Evolutionary conservation across 768 basidiomycete genomes (phyloP).

Genomic region (Postia placenta): DNA sequence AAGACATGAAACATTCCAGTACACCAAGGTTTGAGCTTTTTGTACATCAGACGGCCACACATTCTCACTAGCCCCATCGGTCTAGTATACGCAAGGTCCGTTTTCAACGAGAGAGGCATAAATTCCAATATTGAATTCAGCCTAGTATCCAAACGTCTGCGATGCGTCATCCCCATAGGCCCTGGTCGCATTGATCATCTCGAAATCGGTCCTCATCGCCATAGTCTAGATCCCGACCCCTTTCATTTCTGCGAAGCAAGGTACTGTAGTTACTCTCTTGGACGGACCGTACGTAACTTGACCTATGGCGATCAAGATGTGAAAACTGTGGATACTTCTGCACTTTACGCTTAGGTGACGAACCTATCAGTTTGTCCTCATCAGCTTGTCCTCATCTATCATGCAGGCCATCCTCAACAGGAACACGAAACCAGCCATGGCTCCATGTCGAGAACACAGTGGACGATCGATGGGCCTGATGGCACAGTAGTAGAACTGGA

Average conservation of each 20-base stretch:
- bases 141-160: constrained; percentile 44
- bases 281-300: no score
- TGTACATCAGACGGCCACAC: no score
- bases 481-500: constrained; percentile 45
- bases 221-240: constrained; percentile 36
- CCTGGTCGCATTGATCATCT: constrained; percentile 35
- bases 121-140: background rate
- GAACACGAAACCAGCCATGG: constrained; percentile 62
- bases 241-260: constrained; percentile 51
- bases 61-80: no score
- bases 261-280: constrained; percentile 24
- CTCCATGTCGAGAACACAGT: constrained; percentile 52
- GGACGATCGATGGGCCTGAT: constrained; percentile 50
- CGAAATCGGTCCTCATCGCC: constrained; percentile 37
- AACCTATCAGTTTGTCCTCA: background rate
- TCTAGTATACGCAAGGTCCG: constrained; percentile 50
- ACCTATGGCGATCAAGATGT: constrained; percentile 32
- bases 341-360: constrained; percentile 45
- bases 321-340: constrained; percentile 54
- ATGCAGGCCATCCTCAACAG: constrained; percentile 48
- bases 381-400: background rate
- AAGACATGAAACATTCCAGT: constrained; percentile 54
- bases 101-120: no score
- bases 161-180: constrained; percentile 42
- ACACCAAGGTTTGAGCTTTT: constrained; percentile 44